Evolutionary conservation across 2,329 filamentous ascomycete genomes (phyloP).

Genomic region (Mycosphaerelloides madeirae): DNA sequence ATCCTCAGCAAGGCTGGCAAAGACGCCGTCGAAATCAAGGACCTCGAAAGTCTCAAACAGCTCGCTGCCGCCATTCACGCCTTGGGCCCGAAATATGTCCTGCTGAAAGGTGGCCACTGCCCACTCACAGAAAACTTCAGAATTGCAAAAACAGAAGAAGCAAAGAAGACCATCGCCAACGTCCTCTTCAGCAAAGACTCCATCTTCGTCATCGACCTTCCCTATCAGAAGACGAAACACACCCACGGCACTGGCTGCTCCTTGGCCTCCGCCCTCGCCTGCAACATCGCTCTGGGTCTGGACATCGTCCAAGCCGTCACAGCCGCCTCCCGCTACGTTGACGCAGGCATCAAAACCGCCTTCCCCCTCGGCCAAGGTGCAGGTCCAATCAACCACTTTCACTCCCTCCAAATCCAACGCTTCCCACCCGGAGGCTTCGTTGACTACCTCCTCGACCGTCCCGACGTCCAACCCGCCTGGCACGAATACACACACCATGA

Average conservation of each 20-base stretch:
- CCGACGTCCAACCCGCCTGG: conserved; percentile 73
- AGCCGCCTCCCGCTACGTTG: conserved; percentile 65
- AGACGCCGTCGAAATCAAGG: conserved; percentile 46
- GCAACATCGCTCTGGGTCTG: conserved; percentile 61
- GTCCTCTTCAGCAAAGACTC: conserved; percentile 62
- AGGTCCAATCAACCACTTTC: conserved; percentile 74
- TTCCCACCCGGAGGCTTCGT: conserved; percentile 74
- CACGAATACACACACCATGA: conserved; percentile 71
- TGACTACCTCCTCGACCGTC: conserved; percentile 71
- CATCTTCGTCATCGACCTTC: conserved; percentile 61
- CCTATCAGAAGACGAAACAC: conserved; percentile 68
- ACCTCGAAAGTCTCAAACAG: conserved; percentile 61
- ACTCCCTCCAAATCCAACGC: conserved; percentile 62
- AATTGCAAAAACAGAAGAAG: conserved; percentile 54
- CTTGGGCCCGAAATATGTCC: conserved; percentile 72
- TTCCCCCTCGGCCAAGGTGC: conserved; percentile 60
- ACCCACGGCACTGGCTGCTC: conserved; percentile 96
- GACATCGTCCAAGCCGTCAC: conserved; percentile 58
- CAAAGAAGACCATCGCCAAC: conserved; percentile 68
- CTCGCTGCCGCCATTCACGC: conserved; percentile 62
- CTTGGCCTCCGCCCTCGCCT: conserved; percentile 76
- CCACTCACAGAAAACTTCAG: conserved; percentile 64
- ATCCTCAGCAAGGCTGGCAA: conserved; percentile 54
- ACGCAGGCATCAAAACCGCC: conserved; percentile 64
- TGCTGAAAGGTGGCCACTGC: conserved; percentile 88